Percentiles rank a stretch among this genome's conserved stretches.
These are phyloP conservation scores for Aspergillus pseudotamarii DNA, from an alignment of 2,329 filamentous ascomycete genomes.

Conservation along the genomic window DNA sequence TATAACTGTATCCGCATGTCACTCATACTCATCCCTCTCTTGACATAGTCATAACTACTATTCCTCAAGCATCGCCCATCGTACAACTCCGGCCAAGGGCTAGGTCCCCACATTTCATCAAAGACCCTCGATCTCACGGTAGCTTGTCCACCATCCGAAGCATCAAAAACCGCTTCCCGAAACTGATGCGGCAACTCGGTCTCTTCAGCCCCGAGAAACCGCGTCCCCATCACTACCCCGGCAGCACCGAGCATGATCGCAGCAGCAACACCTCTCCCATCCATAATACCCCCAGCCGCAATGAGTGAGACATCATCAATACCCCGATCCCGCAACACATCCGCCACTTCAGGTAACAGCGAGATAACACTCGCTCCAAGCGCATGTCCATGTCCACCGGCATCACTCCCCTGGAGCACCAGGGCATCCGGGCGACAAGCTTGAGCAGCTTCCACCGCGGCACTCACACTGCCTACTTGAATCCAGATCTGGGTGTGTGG, in stretches of 20 bases:
- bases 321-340: no score
- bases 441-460: conserved; percentile 14
- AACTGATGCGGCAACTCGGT: conserved; percentile 53
- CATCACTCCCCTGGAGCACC: conserved; percentile 21
- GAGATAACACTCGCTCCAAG: conserved; percentile 14
- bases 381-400: conserved; percentile 18
- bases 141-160: conserved; percentile 49
- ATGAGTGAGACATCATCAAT: conserved; percentile 23
- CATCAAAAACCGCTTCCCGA: conserved; percentile 48
- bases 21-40: conserved; percentile 4
- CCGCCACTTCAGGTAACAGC: background rate
- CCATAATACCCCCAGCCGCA: conserved; percentile 54
- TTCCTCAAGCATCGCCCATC: conserved; percentile 19
- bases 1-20: conserved; percentile 9
- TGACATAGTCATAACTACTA: conserved; percentile 11
- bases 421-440: conserved; percentile 18
- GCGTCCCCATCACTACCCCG: conserved; percentile 62
- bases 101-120: conserved; percentile 18
- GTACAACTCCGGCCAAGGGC: conserved; percentile 16
- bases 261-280: conserved; percentile 52
- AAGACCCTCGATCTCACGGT: conserved; percentile 18
- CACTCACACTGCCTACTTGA: conserved; percentile 5
- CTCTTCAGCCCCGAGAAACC: conserved; percentile 57
- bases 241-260: conserved; percentile 53
- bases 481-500: background rate